Base-by-base conservation (phyloP, 441 rosid genomes). In the Kokia cookei region DNA sequence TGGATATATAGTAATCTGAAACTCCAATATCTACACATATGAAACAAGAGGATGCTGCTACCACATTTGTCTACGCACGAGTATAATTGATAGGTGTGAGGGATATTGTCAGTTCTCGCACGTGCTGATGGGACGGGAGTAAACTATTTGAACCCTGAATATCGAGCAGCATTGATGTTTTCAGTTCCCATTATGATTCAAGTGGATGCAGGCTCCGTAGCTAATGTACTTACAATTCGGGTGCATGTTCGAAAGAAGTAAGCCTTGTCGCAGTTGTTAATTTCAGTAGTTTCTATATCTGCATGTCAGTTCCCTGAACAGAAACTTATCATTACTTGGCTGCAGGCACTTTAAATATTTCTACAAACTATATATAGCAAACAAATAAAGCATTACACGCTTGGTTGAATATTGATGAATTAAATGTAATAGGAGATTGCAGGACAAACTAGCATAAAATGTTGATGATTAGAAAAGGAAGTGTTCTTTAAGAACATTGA, bases 401-500 rank as follows among this genome's bases (percentile, higher is more conserved):
- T 65, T 43, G 19, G 17, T 19, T 65, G 50, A 63, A 37, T 10
- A 35, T 8, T 2, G 47, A 62, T 32, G 37, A 32, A 32, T 32
- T 32, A 32, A 6, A 32, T 32, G 37, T 5, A 32, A 63, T n/a
- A 63, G 17, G 26, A 63, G 67, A 24, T 35, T 14, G 2, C 13
- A 7, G 71, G 15, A 48, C 47, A 24, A 47, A 47, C 24, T 26
- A 27, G 57, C 10, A 14, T 7, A 14, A 24, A 67, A 26, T 47
- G 22, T 26, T 45, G 70, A 65, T 65, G 69, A 11, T 65, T 66
- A 66, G 19, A 66, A n/a, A 66, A 47, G 71, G 55, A 57, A 66
- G 14, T 40, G 22, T 66, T 27, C 35, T 55, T 55, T 55, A 55
- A 55, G 60, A 55, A 55, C 29, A 55, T 9, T 19, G 9, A 54